Conservation (phyloP, 2,329 filamentous ascomycete species). For the Neofusicoccum ribis region DNA sequence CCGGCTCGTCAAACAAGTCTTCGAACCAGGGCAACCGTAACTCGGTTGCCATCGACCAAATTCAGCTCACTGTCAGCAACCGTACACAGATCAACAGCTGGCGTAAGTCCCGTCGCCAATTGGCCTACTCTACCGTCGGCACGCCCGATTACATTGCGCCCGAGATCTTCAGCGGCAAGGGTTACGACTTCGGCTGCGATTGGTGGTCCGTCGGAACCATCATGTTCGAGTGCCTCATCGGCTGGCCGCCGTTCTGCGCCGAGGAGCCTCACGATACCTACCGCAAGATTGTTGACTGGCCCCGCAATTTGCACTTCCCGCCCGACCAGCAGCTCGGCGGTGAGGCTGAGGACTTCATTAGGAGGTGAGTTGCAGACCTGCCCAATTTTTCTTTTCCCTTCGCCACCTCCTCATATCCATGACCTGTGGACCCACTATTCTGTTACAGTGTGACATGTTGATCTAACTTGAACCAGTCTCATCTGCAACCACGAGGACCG, state of each 20-base stretch:
- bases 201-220: conserved; percentile 99
- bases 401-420: conserved; percentile 1
- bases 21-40: conserved; percentile 68
- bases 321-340: conserved; percentile 86
- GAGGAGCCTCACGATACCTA: conserved; percentile 98
- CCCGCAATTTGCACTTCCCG: conserved; percentile 91
- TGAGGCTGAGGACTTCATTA: conserved; percentile 88
- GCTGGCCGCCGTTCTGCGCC: conserved; percentile 98
- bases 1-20: conserved; percentile 56
- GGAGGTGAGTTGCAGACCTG: conserved; percentile 62
- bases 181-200: conserved; percentile 95
- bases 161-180: conserved; percentile 95
- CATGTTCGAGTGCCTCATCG: conserved; percentile 98
- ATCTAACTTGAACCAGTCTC: conserved; percentile 58
- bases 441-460: conserved; percentile 21
- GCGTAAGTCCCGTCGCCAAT: conserved; percentile 90
- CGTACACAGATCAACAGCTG: conserved; percentile 98
- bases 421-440: background rate
- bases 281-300: conserved; percentile 99
- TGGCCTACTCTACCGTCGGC: conserved; percentile 97
- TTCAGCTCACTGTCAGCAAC: conserved; percentile 97
- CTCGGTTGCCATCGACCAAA: conserved; percentile 95
- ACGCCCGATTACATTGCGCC: conserved; percentile 98
- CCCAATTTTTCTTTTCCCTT: conserved; percentile 20
- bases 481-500: conserved; percentile 93